These are phyloP conservation scores for Mycena vulgaris DNA, from an alignment of 768 basidiomycete species.

Conservation along the genomic window DNA sequence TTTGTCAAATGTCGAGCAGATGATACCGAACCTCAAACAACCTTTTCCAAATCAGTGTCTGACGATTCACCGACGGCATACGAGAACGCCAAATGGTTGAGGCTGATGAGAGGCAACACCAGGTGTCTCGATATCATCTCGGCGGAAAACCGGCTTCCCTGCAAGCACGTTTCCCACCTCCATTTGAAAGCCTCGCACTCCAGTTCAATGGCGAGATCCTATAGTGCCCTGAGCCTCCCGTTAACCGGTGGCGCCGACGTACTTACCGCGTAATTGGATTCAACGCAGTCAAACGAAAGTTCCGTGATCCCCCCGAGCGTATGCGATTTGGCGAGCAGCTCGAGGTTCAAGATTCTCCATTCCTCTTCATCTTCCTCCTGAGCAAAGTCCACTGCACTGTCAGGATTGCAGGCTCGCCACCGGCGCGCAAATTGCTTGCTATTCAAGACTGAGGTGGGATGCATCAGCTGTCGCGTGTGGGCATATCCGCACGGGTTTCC, in stretches of 20 bases:
- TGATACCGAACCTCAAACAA: constrained; percentile 44
- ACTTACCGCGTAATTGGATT: constrained; percentile 74
- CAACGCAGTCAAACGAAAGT: constrained; percentile 70
- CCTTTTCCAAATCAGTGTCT: constrained; percentile 78
- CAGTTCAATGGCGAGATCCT: constrained; percentile 81
- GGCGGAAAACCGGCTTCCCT: constrained; percentile 76
- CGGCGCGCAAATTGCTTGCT: constrained; percentile 75
- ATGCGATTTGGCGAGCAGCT: constrained; percentile 71
- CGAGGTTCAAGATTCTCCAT: constrained; percentile 72
- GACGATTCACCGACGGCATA: constrained; percentile 71
- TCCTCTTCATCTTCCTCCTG: constrained; percentile 66
- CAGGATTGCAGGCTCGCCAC: constrained; percentile 75
- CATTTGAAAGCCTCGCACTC: constrained; percentile 77
- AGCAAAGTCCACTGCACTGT: constrained; percentile 45
- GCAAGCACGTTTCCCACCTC: constrained; percentile 82
- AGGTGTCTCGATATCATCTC: constrained; percentile 85
- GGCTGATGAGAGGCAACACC: constrained; percentile 81
- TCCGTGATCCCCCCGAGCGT: constrained; percentile 74
- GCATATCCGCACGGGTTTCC: background rate
- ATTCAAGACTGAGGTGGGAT: constrained; percentile 60
- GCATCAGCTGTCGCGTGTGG: background rate
- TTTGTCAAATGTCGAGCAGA: constrained; percentile 28
- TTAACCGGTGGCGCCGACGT: constrained; percentile 9
- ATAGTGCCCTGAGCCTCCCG: constrained; percentile 6
- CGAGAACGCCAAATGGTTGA: constrained; percentile 77